These are phyloP conservation scores for Xanthoconium separans DNA, from an alignment of 1,284 basidiomycete species.

Conservation along the genomic window DNA sequence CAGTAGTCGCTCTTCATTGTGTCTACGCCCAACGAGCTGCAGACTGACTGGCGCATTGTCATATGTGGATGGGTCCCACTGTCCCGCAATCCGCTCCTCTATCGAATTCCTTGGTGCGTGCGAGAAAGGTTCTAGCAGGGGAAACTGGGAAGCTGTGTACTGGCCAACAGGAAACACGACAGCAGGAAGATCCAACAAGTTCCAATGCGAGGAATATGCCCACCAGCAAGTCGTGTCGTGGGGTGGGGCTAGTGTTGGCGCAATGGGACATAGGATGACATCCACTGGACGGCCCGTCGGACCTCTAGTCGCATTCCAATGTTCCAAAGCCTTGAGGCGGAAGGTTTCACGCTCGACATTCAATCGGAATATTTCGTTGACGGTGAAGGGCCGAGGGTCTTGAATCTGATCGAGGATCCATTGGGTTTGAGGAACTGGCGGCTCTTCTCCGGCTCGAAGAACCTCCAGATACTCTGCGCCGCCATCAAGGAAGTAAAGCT, in stretches of 20 bases:
- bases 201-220: conserved; percentile 57
- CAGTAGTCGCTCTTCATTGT: conserved; percentile 49
- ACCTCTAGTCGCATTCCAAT: conserved; percentile 52
- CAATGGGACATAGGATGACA: conserved; percentile 52
- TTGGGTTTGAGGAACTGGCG: conserved; percentile 42
- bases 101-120: conserved; percentile 36
- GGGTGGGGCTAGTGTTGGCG: conserved; percentile 49
- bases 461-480: conserved; percentile 46
- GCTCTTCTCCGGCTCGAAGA: conserved; percentile 37
- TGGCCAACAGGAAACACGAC: conserved; percentile 50
- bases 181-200: conserved; percentile 54
- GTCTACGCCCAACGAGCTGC: conserved; percentile 49
- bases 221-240: conserved; percentile 52
- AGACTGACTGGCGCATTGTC: conserved; percentile 46
- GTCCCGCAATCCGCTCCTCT: conserved; percentile 39
- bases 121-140: not conserved
- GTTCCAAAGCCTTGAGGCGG: conserved; percentile 41
- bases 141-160: conserved; percentile 14
- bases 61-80: conserved; percentile 46
- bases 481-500: conserved; percentile 51
- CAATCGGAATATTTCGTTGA: conserved; percentile 42
- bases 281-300: conserved; percentile 53
- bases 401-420: conserved; percentile 48
- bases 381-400: conserved; percentile 36
- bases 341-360: conserved; percentile 47